Evolutionary conservation across 768 basidiomycete genomes (phyloP), one percentile per base, ranked within the genome.

Genomic region (Agaricus subrufescens): DNA sequence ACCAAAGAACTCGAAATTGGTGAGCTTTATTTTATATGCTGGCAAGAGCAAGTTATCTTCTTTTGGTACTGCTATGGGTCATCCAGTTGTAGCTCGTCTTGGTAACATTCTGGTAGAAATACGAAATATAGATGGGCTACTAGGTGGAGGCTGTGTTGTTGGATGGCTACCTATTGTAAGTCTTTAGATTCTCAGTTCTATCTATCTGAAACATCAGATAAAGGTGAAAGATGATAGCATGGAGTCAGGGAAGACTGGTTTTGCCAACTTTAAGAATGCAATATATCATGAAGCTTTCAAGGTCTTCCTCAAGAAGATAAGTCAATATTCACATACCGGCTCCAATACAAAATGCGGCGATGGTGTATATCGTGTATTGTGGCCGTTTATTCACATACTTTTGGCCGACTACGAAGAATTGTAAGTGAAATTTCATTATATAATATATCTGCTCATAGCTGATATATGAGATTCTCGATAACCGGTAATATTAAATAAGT

Each of bases 371-470:
- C 67, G 63, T 0, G 59, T 40, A 11, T 39, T 79, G 0, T 78
- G 66, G 30, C 75, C 74, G 1, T 27, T 72, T 6, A 63, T 79
- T 19, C 31, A 75, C 0, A 74, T 77, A 3, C 59, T 76, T 1
- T 73, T 69, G 4, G 68, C 71, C 3, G 75, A 79, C 51, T 79
- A 75, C 52, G 71, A 79, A 58, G 76, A 81, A 66, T 71, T 73
- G 78, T 79, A 67, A 25, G 72, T 49, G 40, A n/a, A n/a, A n/a
- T n/a, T n/a, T 31, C 27, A 25, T 39, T 37, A 23, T n/a, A n/a
- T n/a, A n/a, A n/a, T n/a, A n/a, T n/a, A n/a, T n/a, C n/a, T n/a
- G n/a, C n/a, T n/a, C n/a, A n/a, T n/a, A n/a, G n/a, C n/a, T n/a
- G n/a, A n/a, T n/a, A n/a, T n/a, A n/a, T n/a, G n/a, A n/a, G n/a